Conservation (phyloP, 1,284 basidiomycete genomes). For the Marasmius oreades region DNA sequence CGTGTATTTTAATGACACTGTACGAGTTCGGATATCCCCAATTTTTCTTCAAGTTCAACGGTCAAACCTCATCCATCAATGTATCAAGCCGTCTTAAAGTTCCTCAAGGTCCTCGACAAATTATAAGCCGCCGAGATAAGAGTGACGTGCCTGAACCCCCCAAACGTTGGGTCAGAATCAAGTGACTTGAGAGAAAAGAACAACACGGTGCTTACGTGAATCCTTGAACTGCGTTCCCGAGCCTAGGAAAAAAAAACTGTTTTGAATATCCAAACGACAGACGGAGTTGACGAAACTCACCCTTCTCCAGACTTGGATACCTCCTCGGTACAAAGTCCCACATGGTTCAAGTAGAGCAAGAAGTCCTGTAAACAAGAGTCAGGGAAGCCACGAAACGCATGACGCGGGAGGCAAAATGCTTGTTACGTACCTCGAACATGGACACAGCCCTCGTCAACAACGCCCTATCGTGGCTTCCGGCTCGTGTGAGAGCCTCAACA, state of each 20-base stretch:
- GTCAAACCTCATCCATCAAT: too few species aligned
- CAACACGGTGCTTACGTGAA: constrained; percentile 72
- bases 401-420: not conserved
- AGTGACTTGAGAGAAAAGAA: not conserved
- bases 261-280: not conserved
- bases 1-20: too few species aligned
- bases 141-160: constrained; percentile 63
- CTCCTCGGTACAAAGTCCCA: constrained; percentile 83
- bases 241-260: constrained; percentile 32
- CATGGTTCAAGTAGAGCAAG: constrained; percentile 80
- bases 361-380: constrained; percentile 49
- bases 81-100: not conserved
- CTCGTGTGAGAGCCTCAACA: constrained; percentile 83
- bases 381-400: not conserved
- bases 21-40: too few species aligned
- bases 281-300: constrained; percentile 32
- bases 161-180: constrained; percentile 6
- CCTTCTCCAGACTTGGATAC: constrained; percentile 78
- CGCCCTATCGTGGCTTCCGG: constrained; percentile 69
- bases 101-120: constrained; percentile 56
- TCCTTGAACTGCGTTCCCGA: constrained; percentile 84
- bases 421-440: constrained; percentile 74
- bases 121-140: constrained; percentile 81
- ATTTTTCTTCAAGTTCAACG: too few species aligned
- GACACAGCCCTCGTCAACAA: constrained; percentile 67